Conservation (phyloP, 768 basidiomycete species). For the Podaxis mareebaensis region DNA sequence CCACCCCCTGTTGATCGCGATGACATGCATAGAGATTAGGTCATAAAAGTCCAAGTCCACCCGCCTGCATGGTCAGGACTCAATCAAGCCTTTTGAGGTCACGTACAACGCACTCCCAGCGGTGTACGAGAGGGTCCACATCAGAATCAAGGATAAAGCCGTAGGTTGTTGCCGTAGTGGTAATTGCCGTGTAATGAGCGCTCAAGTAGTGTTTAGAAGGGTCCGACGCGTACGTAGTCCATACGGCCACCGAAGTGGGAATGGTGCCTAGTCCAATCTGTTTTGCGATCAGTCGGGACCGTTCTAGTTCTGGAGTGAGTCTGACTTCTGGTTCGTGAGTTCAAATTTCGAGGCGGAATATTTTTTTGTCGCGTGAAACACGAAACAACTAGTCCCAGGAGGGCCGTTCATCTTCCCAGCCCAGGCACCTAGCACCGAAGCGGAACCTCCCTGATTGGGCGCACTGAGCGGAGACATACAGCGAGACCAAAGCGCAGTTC, state of each 20-base stretch:
- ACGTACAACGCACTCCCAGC: not conserved
- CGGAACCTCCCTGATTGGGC: not conserved
- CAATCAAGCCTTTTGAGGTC: not conserved
- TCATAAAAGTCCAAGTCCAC: conserved; percentile 1
- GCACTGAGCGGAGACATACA: not conserved
- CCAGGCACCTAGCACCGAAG: not conserved
- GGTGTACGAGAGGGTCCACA: not conserved
- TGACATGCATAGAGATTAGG: not conserved
- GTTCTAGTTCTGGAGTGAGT: not conserved
- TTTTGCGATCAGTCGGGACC: not conserved
- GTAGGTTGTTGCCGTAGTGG: not conserved
- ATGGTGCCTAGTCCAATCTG: not conserved
- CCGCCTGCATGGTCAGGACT: not conserved
- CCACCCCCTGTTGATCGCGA: not conserved
- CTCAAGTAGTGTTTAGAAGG: not conserved
- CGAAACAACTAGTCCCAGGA: not conserved
- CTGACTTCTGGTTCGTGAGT: not conserved
- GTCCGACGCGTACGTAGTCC: not conserved
- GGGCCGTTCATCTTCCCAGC: not conserved
- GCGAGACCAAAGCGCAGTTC: not conserved
- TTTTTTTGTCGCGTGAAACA: not conserved
- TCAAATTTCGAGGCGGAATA: not conserved
- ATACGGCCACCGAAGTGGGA: not conserved
- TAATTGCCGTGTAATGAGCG: not conserved
- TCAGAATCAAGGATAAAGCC: not conserved